A percentile compares a stretch with the other conserved stretches of the same genome.
phyloP scores from a whole-genome alignment of 1,284 basidiomycete species.

The Austroboletus rostrupii region DNA sequence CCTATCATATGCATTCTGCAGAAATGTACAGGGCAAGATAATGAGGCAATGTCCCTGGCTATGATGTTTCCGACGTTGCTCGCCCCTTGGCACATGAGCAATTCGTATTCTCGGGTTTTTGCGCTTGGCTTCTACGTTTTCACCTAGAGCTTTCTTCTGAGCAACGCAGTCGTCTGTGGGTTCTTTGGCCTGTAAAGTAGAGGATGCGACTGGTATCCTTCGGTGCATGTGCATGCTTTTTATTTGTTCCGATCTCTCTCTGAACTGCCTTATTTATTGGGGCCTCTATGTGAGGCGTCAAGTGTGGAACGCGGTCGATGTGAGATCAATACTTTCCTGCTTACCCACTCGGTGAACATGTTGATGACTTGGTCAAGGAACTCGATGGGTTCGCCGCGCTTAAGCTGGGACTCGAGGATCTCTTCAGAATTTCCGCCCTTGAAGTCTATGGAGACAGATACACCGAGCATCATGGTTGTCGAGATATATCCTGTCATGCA shows the following conservation, averaged over 20 bases:
- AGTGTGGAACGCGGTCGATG: conserved; percentile 5
- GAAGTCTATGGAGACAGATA: conserved; percentile 74
- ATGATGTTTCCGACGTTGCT: conserved; percentile 90
- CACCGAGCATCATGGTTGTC: conserved; percentile 65
- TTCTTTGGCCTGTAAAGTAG: conserved; percentile 72
- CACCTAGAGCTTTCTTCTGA: conserved; percentile 77
- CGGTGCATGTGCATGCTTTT: conserved; percentile 49
- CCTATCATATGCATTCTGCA: conserved; percentile 38
- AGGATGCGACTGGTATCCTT: background rate
- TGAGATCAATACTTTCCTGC: conserved; percentile 54
- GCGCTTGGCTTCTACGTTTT: conserved; percentile 73
- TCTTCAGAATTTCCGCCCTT: conserved; percentile 95
- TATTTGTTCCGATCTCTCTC: conserved; percentile 92
- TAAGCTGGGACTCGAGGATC: conserved; percentile 90
- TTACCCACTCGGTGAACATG: conserved; percentile 91
- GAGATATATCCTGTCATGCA: too few relatives aligned
- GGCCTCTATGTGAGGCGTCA: conserved; percentile 47
- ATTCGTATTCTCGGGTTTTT: conserved; percentile 75
- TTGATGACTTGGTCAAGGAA: conserved; percentile 91
- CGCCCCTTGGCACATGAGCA: conserved; percentile 77
- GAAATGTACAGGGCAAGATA: background rate
- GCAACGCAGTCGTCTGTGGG: conserved; percentile 83
- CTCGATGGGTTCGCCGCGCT: conserved; percentile 85
- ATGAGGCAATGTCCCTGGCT: conserved; percentile 65
- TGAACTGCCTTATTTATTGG: conserved; percentile 83